These are phyloP conservation scores for Carex sylvatica DNA, from an alignment of 202 grass and related monocot genomes.

Conservation along the genomic window DNA sequence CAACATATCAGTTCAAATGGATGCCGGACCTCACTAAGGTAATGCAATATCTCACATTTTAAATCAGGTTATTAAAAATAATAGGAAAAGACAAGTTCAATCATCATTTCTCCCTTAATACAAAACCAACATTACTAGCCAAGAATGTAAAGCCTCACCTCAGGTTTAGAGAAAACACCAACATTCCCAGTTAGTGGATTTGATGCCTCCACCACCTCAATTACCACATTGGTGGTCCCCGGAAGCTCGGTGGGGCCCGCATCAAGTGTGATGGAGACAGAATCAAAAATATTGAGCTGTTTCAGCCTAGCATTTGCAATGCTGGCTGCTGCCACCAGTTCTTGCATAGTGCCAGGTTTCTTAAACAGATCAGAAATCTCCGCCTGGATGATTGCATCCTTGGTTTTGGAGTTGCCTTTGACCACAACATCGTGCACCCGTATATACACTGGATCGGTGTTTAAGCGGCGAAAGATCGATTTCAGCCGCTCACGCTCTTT, in stretches of 20 bases:
- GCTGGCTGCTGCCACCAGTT: constrained; percentile 57
- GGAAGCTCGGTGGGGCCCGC: constrained; percentile 77
- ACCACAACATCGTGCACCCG: constrained; percentile 91
- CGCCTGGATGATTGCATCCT: constrained; percentile 79
- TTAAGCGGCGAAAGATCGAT: constrained; percentile 47
- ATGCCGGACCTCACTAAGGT: not conserved
- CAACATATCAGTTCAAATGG: not conserved
- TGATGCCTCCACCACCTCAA: constrained; percentile 65
- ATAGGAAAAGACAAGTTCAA: not conserved
- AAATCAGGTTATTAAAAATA: not conserved
- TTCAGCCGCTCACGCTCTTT: constrained; percentile 51
- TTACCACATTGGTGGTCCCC: constrained; percentile 70
- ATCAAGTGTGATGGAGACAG: constrained; percentile 81
- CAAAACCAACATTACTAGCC: not conserved
- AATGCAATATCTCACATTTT: not conserved
- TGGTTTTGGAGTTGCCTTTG: constrained; percentile 78
- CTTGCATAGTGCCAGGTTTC: constrained; percentile 61
- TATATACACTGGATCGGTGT: constrained; percentile 45
- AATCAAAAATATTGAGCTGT: constrained; percentile 68
- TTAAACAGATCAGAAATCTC: constrained; percentile 66
- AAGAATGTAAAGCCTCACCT: constrained; percentile 39
- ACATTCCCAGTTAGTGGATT: constrained; percentile 60
- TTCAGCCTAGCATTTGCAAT: constrained; percentile 55
- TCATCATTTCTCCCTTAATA: not conserved
- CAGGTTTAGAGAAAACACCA: constrained; percentile 76